These are phyloP conservation scores for Tetrahymena borealis DNA, from an alignment of 73 alveolate species.

Conservation along the genomic window DNA sequence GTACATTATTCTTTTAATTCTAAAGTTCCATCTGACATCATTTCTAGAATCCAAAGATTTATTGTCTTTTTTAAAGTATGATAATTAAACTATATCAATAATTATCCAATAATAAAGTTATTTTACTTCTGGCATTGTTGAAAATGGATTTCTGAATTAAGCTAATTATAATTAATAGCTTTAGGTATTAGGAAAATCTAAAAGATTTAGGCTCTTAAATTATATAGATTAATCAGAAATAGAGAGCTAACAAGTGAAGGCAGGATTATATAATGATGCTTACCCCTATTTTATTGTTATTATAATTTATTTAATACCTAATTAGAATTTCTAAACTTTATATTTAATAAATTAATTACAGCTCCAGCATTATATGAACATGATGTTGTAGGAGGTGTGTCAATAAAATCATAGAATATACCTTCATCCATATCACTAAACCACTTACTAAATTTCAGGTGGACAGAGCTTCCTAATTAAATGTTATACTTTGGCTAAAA, in stretches of 20 bases:
- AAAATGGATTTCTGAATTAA: neutral
- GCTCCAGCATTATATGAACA: neutral
- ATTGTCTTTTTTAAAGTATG: neutral
- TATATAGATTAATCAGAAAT: neutral
- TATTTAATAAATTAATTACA: neutral
- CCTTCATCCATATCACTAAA: neutral
- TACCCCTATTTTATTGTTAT: too few relatives aligned
- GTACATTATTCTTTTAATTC: neutral
- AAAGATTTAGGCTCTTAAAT: neutral
- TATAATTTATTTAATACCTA: neutral
- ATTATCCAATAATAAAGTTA: neutral
- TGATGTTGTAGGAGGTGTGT: neutral
- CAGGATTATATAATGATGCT: neutral
- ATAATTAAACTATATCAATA: neutral
- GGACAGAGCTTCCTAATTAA: neutral
- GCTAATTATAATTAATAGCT: neutral
- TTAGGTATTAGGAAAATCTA: neutral
- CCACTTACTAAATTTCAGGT: neutral
- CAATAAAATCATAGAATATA: neutral
- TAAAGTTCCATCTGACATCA: neutral
- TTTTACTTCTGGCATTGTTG: neutral
- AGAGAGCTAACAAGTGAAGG: neutral
- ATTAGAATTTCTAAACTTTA: neutral
- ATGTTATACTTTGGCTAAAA: neutral
- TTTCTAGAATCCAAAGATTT: neutral